phyloP scores from a whole-genome alignment of 352 stramenopile species.

The Phytophthora sojae region DNA sequence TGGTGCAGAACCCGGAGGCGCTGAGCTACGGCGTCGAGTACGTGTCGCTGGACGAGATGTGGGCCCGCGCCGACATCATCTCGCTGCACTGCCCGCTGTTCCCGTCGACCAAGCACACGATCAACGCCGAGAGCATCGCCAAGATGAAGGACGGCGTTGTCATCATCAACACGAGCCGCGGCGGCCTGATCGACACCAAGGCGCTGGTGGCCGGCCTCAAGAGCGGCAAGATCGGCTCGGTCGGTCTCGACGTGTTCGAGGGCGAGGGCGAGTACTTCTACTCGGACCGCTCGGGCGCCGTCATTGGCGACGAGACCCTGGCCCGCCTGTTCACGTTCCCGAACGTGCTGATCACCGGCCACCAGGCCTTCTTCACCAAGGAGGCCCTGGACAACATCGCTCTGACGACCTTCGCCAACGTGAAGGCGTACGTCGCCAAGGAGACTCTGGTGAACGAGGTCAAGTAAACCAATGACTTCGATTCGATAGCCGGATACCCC shows the following conservation, averaged over 20 bases:
- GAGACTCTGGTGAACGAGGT: constrained; percentile 61
- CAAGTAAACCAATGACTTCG: constrained; percentile 27
- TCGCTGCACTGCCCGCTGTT: constrained; percentile 88
- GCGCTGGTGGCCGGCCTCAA: constrained; percentile 84
- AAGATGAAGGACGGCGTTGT: constrained; percentile 90
- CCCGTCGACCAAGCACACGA: constrained; percentile 80
- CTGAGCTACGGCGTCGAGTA: constrained; percentile 42
- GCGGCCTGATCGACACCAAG: constrained; percentile 85
- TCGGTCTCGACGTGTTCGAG: constrained; percentile 91
- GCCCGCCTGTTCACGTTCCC: constrained; percentile 79
- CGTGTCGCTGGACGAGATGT: constrained; percentile 64
- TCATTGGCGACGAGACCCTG: constrained; percentile 73
- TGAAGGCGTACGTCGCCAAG: constrained; percentile 50
- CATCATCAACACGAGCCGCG: constrained; percentile 92
- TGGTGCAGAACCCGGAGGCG: constrained; percentile 59
- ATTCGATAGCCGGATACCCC: not conserved
- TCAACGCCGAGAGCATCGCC: constrained; percentile 79
- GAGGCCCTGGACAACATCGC: constrained; percentile 75
- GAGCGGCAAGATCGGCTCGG: constrained; percentile 71
- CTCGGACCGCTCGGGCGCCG: constrained; percentile 65
- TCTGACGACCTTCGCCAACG: constrained; percentile 73
- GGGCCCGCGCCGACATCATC: constrained; percentile 82
- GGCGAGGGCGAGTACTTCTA: constrained; percentile 81
- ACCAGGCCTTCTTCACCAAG: constrained; percentile 86
- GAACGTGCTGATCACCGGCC: constrained; percentile 82